Evolutionary conservation across 2,329 filamentous ascomycete species (phyloP).

Genomic region (Fusarium circinatum): DNA sequence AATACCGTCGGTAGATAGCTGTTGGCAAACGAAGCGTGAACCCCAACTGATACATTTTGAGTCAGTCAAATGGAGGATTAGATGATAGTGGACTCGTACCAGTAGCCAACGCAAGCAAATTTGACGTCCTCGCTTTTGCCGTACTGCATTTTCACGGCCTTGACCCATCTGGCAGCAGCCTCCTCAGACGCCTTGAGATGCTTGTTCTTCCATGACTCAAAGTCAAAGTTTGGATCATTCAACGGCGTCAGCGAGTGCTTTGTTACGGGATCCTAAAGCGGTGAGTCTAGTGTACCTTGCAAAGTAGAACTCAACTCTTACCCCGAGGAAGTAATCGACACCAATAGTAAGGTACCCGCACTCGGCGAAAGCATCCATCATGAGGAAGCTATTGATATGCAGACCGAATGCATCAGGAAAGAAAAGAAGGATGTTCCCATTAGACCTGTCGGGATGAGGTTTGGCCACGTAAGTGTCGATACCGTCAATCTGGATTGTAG

Average conservation of each 20-base stretch:
- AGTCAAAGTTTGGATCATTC: neutral
- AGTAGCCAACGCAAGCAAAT: neutral
- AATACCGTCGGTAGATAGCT: neutral
- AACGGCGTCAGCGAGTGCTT: neutral
- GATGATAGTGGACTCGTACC: neutral
- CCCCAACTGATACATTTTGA: neutral
- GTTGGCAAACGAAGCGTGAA: neutral
- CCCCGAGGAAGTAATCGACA: neutral
- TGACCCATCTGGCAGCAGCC: neutral
- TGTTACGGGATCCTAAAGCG: neutral
- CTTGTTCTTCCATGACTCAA: neutral
- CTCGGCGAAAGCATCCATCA: neutral
- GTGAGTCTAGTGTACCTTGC: rapidly evolving
- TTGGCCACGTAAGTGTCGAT: neutral
- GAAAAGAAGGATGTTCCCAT: neutral
- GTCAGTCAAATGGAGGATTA: neutral
- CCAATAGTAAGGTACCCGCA: neutral
- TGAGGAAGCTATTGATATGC: neutral
- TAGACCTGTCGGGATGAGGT: neutral
- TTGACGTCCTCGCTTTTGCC: neutral
- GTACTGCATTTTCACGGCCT: neutral
- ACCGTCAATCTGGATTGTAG: neutral
- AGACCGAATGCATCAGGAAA: neutral
- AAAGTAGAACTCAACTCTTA: neutral
- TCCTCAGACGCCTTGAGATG: neutral